phyloP scores from a whole-genome alignment of 1,284 basidiomycete genomes.

The Coriolopsis trogii region DNA sequence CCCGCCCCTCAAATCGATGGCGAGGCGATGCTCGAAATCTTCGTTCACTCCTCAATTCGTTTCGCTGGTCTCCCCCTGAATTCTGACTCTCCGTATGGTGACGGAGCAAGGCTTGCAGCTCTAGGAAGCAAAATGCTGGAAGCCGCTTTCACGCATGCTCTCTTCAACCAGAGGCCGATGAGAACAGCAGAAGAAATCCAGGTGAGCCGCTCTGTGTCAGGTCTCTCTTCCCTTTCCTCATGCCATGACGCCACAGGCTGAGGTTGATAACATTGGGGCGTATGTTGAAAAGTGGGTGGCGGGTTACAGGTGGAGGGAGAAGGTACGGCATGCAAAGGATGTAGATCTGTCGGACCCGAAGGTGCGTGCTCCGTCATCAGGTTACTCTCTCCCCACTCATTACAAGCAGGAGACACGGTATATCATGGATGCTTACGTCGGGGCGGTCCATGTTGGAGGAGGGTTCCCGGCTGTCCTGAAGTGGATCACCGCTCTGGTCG shows the following conservation, averaged over 20 bases:
- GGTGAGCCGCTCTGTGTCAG: slow-evolving; percentile 38
- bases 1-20: slow-evolving; percentile 45
- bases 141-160: slow-evolving; percentile 47
- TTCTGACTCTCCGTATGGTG: slow-evolving; percentile 47
- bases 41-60: slow-evolving; percentile 66
- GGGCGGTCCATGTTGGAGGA: slow-evolving; percentile 59
- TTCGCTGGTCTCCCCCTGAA: slow-evolving; percentile 42
- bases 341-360: slow-evolving; percentile 44
- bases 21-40: slow-evolving; percentile 64
- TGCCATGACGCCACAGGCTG: slow-evolving; percentile 30
- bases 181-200: slow-evolving; percentile 49
- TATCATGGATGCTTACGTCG: slow-evolving; percentile 69
- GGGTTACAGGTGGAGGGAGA: slow-evolving; percentile 57
- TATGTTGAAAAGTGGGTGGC: slow-evolving; percentile 61
- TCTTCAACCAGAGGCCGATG: slow-evolving; percentile 60
- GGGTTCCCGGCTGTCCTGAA: slow-evolving; percentile 53
- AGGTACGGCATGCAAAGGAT: slow-evolving; percentile 56
- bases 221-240: slow-evolving; percentile 18
- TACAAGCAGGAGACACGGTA: slow-evolving; percentile 55
- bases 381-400: slow-evolving; percentile 13
- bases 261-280: slow-evolving; percentile 36
- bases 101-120: slow-evolving; percentile 59
- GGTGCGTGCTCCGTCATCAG: slow-evolving; percentile 39
- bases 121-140: slow-evolving; percentile 58
- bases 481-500: slow-evolving; percentile 55